Conservation (phyloP, 352 stramenopile genomes). For the Phytophthora multivora region DNA sequence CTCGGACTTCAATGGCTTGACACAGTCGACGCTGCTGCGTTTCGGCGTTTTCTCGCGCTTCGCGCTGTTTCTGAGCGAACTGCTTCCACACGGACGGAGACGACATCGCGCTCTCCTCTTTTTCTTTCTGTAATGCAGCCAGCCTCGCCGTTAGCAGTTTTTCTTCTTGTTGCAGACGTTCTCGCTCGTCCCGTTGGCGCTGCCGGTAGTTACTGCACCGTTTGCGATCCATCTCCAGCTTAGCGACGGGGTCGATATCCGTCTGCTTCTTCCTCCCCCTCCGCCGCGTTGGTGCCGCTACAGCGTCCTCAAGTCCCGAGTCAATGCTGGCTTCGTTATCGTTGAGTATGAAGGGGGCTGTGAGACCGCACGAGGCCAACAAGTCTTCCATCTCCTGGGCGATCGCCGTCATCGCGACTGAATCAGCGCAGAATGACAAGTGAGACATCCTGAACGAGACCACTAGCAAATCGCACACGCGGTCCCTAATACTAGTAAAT, state of each 20-base stretch:
- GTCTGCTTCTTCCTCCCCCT: background rate
- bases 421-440: no score
- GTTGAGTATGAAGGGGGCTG: no score
- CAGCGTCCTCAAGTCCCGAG: no score
- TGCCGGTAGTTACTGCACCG: background rate
- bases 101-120: background rate
- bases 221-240: constrained; percentile 12
- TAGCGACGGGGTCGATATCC: background rate
- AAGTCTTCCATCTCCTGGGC: no score
- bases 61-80: background rate
- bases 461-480: no score
- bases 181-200: constrained; percentile 1
- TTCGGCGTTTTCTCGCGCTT: background rate
- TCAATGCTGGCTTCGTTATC: no score
- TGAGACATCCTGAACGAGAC: no score
- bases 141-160: constrained; percentile 14
- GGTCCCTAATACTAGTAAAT: no score
- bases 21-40: background rate
- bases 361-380: no score
- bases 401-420: no score
- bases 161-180: background rate
- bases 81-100: constrained; percentile 2
- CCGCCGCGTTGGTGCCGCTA: background rate
- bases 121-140: background rate
- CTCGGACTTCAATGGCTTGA: constrained; percentile 1